Evolutionary conservation across 306 rosid genomes (phyloP).

Genomic region (Fagus crenata): DNA sequence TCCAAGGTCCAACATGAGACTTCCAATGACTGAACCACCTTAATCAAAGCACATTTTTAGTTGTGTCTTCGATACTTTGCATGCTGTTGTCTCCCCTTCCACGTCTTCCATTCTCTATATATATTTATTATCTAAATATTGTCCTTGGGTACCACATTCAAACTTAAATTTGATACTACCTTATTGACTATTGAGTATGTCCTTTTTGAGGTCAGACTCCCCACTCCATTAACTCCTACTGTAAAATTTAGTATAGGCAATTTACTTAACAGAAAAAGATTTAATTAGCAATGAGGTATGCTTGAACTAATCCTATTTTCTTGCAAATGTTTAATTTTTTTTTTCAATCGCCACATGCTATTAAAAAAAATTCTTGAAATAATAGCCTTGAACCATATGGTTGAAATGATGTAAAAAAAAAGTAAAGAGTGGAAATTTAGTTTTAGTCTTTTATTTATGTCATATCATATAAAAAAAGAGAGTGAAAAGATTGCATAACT

Average conservation of each 20-base stretch:
- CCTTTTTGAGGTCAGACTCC: not conserved
- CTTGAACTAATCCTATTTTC: no score
- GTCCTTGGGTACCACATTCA: not conserved
- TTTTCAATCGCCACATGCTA: no score
- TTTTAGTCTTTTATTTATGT: no score
- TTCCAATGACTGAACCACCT: constrained; percentile 27
- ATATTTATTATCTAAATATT: not conserved
- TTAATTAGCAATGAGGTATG: no score
- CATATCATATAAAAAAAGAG: no score
- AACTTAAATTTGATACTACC: not conserved
- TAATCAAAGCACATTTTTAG: constrained; percentile 7
- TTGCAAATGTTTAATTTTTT: no score
- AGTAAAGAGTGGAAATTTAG: no score
- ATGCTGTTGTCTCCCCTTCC: constrained; percentile 48
- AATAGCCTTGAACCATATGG: no score
- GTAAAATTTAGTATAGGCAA: not conserved
- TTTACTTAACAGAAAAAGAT: no score
- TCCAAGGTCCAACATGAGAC: constrained; percentile 30
- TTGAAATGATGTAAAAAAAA: no score
- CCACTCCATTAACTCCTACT: not conserved
- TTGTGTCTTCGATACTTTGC: constrained; percentile 41
- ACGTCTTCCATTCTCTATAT: constrained; percentile 24
- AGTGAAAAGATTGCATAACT: no score
- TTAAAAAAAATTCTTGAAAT: no score
- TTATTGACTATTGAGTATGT: not conserved